phyloP scores from a whole-genome alignment of 1,284 basidiomycete genomes.

The Puccinia hordei region DNA sequence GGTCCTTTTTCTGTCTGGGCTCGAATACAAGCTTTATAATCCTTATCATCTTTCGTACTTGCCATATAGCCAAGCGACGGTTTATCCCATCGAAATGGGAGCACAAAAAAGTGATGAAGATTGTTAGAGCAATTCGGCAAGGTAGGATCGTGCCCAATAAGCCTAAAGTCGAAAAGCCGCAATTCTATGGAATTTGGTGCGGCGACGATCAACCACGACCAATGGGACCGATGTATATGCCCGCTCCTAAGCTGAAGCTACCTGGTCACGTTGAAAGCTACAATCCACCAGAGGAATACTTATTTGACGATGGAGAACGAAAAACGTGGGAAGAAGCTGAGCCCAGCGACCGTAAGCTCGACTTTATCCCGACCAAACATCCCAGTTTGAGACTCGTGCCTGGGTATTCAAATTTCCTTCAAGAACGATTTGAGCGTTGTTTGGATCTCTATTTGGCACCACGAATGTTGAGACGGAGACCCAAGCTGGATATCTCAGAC shows the following conservation, averaged over 20 bases:
- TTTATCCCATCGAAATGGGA: conserved; percentile 99
- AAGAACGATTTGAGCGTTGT: conserved; percentile 90
- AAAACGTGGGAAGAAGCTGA: conserved; percentile 82
- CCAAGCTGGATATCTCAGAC: conserved; percentile 71
- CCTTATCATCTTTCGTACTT: neutral
- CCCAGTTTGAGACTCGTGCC: conserved; percentile 83
- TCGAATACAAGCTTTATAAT: neutral
- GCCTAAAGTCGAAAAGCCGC: conserved; percentile 72
- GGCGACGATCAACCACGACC: conserved; percentile 60
- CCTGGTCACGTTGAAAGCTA: conserved; percentile 94
- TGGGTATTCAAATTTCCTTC: conserved; percentile 86
- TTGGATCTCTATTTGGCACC: conserved; percentile 97
- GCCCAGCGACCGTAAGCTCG: conserved; percentile 84
- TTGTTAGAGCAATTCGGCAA: conserved; percentile 94
- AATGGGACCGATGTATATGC: conserved; percentile 67
- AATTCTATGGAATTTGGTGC: conserved; percentile 89
- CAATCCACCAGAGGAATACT: conserved; percentile 96
- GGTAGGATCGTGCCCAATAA: conserved; percentile 90
- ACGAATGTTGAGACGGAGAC: conserved; percentile 72
- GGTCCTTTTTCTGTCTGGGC: conserved; percentile 5
- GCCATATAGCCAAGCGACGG: conserved; percentile 72
- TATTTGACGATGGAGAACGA: conserved; percentile 83
- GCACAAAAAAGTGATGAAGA: conserved; percentile 99
- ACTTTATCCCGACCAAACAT: conserved; percentile 88
- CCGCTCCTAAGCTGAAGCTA: conserved; percentile 86